Evolutionary conservation across 139 green algal species (phyloP).

Genomic region (Monoraphidium neglectum): DNA sequence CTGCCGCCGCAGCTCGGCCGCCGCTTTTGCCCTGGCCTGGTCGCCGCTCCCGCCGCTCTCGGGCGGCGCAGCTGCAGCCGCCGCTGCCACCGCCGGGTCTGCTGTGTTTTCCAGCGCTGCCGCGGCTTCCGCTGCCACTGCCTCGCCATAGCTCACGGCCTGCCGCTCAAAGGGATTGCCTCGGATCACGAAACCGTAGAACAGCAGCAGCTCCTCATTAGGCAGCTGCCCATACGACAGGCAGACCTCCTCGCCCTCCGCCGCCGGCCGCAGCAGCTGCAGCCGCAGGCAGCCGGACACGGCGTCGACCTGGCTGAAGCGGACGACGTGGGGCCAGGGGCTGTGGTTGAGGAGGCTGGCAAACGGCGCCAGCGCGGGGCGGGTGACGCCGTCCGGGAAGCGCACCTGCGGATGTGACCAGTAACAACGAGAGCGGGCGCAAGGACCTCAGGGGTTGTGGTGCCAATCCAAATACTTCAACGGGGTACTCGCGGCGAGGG

Average conservation of each 20-base stretch:
- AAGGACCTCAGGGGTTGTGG: no score
- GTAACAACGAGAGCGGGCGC: no score
- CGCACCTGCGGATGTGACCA: slow-evolving; percentile 40
- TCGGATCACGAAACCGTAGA: slow-evolving; percentile 71
- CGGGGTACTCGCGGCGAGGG: no score
- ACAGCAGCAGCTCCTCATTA: slow-evolving; percentile 78
- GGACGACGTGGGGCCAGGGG: slow-evolving; percentile 69
- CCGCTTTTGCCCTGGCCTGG: neutral
- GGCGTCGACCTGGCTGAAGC: slow-evolving; percentile 59
- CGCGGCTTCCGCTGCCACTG: neutral
- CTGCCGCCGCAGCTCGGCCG: neutral
- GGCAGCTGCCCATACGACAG: slow-evolving; percentile 75
- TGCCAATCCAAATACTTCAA: no score
- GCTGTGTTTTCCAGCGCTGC: neutral
- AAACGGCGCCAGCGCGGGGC: slow-evolving; percentile 65
- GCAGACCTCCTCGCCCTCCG: slow-evolving; percentile 49
- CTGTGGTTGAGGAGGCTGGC: slow-evolving; percentile 74
- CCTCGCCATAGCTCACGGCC: slow-evolving; percentile 1
- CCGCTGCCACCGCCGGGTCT: neutral
- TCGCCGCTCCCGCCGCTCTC: neutral
- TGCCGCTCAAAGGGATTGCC: slow-evolving; percentile 64
- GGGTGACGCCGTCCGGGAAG: slow-evolving; percentile 30
- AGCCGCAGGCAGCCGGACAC: slow-evolving; percentile 32
- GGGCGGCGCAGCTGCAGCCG: no score
- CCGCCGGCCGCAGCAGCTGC: slow-evolving; percentile 52